phyloP scores from a whole-genome alignment of 140 eudicot species.

The Bidens hawaiensis region DNA sequence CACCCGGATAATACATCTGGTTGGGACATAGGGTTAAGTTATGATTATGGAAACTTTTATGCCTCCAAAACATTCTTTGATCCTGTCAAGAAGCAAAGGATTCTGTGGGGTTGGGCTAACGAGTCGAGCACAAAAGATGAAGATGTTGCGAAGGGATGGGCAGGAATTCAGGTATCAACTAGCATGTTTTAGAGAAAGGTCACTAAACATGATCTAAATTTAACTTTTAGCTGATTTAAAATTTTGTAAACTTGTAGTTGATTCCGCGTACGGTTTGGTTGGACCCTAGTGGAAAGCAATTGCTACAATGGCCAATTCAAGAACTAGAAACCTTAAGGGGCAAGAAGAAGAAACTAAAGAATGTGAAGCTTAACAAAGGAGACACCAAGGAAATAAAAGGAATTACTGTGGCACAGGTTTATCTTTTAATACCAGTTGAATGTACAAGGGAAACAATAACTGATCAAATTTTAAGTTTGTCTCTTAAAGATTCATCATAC shows the following conservation, averaged over 20 bases:
- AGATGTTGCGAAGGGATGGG: slow-evolving; percentile 54
- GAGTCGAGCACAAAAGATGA: slow-evolving; percentile 40
- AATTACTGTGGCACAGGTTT: slow-evolving; percentile 57
- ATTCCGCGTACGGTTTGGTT: slow-evolving; percentile 57
- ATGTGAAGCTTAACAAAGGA: slow-evolving; percentile 33
- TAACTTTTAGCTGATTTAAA: neutral
- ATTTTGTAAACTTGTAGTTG: slow-evolving; percentile 24
- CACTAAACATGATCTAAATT: neutral
- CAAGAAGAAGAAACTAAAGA: slow-evolving; percentile 16
- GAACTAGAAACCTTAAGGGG: slow-evolving; percentile 44
- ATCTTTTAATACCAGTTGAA: neutral
- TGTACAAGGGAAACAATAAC: no score
- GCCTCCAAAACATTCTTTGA: slow-evolving; percentile 67
- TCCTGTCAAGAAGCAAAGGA: slow-evolving; percentile 42
- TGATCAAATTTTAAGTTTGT: no score
- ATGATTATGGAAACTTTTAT: slow-evolving; percentile 63
- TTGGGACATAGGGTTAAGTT: slow-evolving; percentile 43
- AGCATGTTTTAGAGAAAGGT: neutral
- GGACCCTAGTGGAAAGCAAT: slow-evolving; percentile 54
- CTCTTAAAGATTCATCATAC: no score
- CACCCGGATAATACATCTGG: slow-evolving; percentile 37
- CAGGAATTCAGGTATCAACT: slow-evolving; percentile 52
- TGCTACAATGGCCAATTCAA: slow-evolving; percentile 64
- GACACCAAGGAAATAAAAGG: slow-evolving; percentile 47
- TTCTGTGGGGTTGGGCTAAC: slow-evolving; percentile 65